Percentiles rank a stretch among this genome's conserved stretches.
Evolutionary conservation across 768 basidiomycete genomes (phyloP).

Genomic region (Dacryopinax primogenitus): DNA sequence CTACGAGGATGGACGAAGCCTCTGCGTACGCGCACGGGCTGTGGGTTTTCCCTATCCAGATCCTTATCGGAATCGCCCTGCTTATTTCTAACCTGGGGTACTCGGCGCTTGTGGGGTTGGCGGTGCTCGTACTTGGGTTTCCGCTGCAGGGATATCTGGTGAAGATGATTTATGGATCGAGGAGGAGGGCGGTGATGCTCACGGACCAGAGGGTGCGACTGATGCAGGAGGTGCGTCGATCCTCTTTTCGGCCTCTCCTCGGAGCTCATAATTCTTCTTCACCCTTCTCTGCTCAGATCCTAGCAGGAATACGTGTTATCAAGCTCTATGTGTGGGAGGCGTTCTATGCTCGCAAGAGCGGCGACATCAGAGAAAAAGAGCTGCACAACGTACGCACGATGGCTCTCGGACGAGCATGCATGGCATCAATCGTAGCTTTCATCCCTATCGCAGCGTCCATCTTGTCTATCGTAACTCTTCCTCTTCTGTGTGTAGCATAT

Average conservation of each 20-base stretch:
- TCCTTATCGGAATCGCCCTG: conserved; percentile 47
- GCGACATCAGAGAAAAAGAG: conserved; percentile 26
- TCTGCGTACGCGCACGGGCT: conserved; percentile 31
- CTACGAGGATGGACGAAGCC: conserved; percentile 42
- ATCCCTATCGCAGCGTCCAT: conserved; percentile 42
- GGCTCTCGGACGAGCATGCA: conserved; percentile 22
- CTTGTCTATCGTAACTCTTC: conserved; percentile 35
- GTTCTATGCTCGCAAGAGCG: conserved; percentile 37
- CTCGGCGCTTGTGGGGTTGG: conserved; percentile 55
- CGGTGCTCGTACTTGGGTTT: conserved; percentile 43
- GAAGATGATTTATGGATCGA: conserved; percentile 39
- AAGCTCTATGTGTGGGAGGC: conserved; percentile 52
- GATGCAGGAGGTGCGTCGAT: conserved; percentile 39
- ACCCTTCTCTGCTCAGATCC: conserved; percentile 28
- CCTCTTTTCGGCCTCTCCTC: no score
- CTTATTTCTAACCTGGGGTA: conserved; percentile 55
- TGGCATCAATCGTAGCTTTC: conserved; percentile 38
- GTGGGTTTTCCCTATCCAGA: conserved; percentile 49
- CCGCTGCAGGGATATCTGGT: conserved; percentile 47
- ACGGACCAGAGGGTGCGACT: conserved; percentile 56
- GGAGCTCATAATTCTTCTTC: no score
- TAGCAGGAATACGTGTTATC: conserved; percentile 54
- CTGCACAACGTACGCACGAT: conserved; percentile 19
- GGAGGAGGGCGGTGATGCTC: conserved; percentile 45
- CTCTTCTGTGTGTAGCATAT: background rate